Evolutionary conservation across 352 stramenopile species (phyloP).

Genomic region (Phytophthora pseudosyringae): DNA sequence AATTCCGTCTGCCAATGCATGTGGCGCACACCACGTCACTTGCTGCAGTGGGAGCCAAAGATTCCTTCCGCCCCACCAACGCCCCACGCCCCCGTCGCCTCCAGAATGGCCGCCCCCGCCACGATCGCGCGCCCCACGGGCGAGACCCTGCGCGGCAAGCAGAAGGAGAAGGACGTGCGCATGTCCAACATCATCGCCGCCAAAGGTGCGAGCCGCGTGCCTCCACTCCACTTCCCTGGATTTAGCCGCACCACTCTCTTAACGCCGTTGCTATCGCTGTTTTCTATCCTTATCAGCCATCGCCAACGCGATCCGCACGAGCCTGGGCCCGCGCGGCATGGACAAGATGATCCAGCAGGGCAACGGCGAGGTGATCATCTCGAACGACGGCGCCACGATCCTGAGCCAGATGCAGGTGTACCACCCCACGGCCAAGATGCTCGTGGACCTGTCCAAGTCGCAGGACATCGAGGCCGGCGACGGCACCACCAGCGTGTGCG

Average conservation of each 20-base stretch:
- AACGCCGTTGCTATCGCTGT: background rate
- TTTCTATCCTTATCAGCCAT: constrained; percentile 76
- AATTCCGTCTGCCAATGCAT: background rate
- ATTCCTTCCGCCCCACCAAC: constrained; percentile 14
- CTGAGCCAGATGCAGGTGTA: constrained; percentile 98
- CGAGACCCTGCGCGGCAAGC: constrained; percentile 87
- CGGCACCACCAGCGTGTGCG: constrained; percentile 97
- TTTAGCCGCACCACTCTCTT: too few relatives aligned
- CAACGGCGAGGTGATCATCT: constrained; percentile 99
- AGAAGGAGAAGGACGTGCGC: constrained; percentile 98
- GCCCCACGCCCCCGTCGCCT: background rate
- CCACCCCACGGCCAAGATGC: constrained; percentile 99
- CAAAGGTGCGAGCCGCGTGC: constrained; percentile 80
- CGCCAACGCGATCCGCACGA: constrained; percentile 98
- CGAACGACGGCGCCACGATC: constrained; percentile 99
- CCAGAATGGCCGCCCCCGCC: constrained; percentile 36
- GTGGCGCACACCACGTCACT: background rate
- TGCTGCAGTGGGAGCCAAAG: constrained; percentile 24
- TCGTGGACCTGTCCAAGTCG: constrained; percentile 98
- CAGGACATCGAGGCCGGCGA: constrained; percentile 99
- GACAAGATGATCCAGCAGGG: constrained; percentile 99
- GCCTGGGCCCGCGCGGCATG: constrained; percentile 98
- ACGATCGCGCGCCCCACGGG: constrained; percentile 71
- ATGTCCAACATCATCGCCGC: constrained; percentile 99
- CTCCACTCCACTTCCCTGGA: background rate